These are phyloP conservation scores for Verticillium tricorpus DNA, from an alignment of 2,329 filamentous ascomycete genomes.

Conservation along the genomic window DNA sequence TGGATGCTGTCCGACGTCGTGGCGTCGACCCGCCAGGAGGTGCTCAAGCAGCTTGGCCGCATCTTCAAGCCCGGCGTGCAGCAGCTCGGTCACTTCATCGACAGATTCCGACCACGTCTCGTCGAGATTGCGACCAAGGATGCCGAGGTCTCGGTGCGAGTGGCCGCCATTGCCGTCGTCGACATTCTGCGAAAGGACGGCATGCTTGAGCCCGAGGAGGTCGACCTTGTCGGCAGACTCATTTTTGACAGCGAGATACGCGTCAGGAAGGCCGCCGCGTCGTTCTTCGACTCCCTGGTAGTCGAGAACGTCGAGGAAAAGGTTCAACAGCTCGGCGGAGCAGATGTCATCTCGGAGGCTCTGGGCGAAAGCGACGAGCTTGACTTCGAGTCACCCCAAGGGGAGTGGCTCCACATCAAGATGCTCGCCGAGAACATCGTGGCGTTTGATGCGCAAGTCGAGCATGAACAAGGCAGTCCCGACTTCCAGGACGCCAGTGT, in stretches of 20 bases:
- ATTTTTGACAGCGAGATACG: conserved; percentile 83
- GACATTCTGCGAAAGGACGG: conserved; percentile 79
- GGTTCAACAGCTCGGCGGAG: conserved; percentile 78
- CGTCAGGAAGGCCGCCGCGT: conserved; percentile 82
- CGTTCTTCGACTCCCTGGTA: conserved; percentile 86
- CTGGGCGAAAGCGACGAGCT: conserved; percentile 69
- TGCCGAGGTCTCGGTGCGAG: conserved; percentile 74
- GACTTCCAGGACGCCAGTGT: conserved; percentile 42
- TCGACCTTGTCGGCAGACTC: conserved; percentile 81
- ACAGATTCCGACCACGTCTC: conserved; percentile 79
- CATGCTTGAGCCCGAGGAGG: conserved; percentile 84
- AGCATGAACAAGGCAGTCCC: conserved; percentile 47
- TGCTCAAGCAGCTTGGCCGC: conserved; percentile 74
- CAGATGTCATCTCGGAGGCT: conserved; percentile 70
- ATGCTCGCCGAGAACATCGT: conserved; percentile 80
- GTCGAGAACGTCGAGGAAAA: conserved; percentile 75
- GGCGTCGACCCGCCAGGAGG: conserved; percentile 72
- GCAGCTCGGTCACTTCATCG: conserved; percentile 86
- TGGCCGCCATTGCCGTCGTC: conserved; percentile 74
- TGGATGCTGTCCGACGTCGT: conserved; percentile 89
- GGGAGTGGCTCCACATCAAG: conserved; percentile 89
- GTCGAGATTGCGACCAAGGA: conserved; percentile 92
- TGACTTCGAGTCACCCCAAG: conserved; percentile 69
- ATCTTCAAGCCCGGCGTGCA: conserved; percentile 79
- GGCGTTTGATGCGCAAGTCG: conserved; percentile 70